These are phyloP conservation scores for carrot (Daucus carota) DNA, from an alignment of 129 eudicot species.

Conservation along the genomic window DNA sequence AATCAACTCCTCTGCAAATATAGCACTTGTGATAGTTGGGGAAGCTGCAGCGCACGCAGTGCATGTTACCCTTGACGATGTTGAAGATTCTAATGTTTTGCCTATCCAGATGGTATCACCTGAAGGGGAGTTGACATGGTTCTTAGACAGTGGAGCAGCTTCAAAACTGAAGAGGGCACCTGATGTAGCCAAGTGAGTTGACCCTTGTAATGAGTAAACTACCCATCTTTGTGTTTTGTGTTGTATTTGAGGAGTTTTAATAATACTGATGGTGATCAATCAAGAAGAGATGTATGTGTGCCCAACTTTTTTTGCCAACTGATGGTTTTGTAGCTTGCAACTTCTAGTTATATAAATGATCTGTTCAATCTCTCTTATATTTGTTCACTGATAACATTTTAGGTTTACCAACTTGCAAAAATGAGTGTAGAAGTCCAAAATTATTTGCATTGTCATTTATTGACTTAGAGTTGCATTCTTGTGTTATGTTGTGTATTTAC, in stretches of 20 bases:
- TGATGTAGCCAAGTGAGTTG: neutral
- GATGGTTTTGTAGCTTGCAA: neutral
- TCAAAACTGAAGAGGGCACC: neutral
- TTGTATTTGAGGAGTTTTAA: neutral
- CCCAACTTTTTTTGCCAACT: neutral
- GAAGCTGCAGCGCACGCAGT: conserved; percentile 10
- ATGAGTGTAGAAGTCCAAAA: neutral
- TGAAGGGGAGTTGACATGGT: conserved; percentile 18
- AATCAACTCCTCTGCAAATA: conserved; percentile 21
- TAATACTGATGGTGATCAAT: neutral
- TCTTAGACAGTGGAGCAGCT: conserved; percentile 17
- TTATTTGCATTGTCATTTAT: neutral
- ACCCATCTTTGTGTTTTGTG: neutral
- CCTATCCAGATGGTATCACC: conserved; percentile 22
- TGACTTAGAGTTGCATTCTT: neutral
- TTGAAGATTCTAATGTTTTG: neutral
- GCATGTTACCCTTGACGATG: conserved; percentile 11
- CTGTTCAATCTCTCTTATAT: neutral
- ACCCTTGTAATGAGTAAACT: neutral
- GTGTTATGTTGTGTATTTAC: neutral
- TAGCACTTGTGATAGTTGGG: conserved; percentile 18
- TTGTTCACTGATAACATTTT: neutral
- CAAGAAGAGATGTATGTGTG: neutral
- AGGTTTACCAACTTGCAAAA: neutral
- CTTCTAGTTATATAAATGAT: neutral